These are phyloP conservation scores for Ustilago sp. DNA, from an alignment of 1,284 basidiomycete species.

Conservation along the genomic window DNA sequence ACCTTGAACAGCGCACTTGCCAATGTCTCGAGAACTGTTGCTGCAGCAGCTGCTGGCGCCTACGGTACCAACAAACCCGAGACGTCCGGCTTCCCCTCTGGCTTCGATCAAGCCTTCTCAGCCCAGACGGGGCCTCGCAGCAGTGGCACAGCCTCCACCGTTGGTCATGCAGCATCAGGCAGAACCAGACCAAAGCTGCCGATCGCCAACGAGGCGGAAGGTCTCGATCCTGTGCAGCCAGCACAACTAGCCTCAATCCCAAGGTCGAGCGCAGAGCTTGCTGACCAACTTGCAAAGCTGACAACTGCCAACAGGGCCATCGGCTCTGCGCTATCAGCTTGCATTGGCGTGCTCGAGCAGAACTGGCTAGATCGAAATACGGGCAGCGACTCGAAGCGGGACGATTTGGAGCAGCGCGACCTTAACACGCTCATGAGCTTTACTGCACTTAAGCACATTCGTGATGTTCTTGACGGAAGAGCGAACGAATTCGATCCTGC, in stretches of 20 bases:
- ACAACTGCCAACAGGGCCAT: slow-evolving; percentile 48
- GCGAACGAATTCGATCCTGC: slow-evolving; percentile 55
- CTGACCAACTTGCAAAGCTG: slow-evolving; percentile 30
- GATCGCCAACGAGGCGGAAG: background rate
- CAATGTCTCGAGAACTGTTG: slow-evolving; percentile 56
- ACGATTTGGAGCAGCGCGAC: slow-evolving; percentile 31
- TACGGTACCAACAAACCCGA: slow-evolving; percentile 19
- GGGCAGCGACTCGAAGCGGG: background rate
- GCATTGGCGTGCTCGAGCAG: slow-evolving; percentile 49
- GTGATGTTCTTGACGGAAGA: slow-evolving; percentile 56
- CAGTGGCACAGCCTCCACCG: slow-evolving; percentile 14
- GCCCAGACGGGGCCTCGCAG: slow-evolving; percentile 22
- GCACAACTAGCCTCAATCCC: background rate
- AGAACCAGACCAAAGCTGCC: slow-evolving; percentile 11
- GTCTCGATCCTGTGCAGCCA: background rate
- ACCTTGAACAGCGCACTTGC: slow-evolving; percentile 48
- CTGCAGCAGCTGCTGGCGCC: slow-evolving; percentile 38
- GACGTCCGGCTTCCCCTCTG: slow-evolving; percentile 41
- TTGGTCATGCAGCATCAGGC: slow-evolving; percentile 25
- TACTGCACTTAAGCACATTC: slow-evolving; percentile 60
- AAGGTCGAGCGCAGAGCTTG: slow-evolving; percentile 12
- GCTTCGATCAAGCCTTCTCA: slow-evolving; percentile 40
- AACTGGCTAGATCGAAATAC: slow-evolving; percentile 30
- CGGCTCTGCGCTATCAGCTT: slow-evolving; percentile 42
- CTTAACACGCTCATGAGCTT: slow-evolving; percentile 54